Conservation (phyloP, 164 flowering plant species). For the Kalanchoe fedtschenkoi region DNA sequence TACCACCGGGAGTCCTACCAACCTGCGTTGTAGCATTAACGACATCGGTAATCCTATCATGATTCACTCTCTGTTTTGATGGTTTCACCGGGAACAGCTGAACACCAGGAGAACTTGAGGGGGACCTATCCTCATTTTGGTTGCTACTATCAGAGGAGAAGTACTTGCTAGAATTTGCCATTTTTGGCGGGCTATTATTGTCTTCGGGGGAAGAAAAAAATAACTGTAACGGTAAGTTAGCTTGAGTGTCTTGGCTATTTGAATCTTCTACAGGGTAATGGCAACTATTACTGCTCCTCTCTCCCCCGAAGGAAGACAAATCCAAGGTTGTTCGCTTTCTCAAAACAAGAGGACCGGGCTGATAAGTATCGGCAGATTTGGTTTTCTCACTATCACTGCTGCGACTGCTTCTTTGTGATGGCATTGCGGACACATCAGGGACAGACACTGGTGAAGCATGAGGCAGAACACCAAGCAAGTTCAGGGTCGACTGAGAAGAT, state of each 20-base stretch:
- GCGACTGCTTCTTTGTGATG: constrained; percentile 39
- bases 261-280: constrained; percentile 50
- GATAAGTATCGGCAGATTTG: constrained; percentile 25
- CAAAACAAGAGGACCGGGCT: constrained; percentile 17
- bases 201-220: constrained; percentile 59
- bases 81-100: constrained; percentile 61
- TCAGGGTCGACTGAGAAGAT: constrained; percentile 44
- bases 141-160: constrained; percentile 83
- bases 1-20: constrained; percentile 28
- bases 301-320: constrained; percentile 31
- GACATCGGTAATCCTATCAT: constrained; percentile 29
- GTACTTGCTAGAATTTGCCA: constrained; percentile 47
- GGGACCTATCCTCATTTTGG: constrained; percentile 66
- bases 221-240: constrained; percentile 56
- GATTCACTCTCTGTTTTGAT: constrained; percentile 26
- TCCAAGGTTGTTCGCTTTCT: constrained; percentile 23
- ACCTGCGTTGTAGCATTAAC: constrained; percentile 26
- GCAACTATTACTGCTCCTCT: constrained; percentile 41
- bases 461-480: constrained; percentile 60
- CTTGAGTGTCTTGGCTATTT: constrained; percentile 29
- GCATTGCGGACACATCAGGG: constrained; percentile 28
- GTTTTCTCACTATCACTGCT: constrained; percentile 36
- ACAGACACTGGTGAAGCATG: constrained; percentile 35
- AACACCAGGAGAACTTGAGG: constrained; percentile 65
- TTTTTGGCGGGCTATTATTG: constrained; percentile 43